A percentile compares a stretch with the other conserved stretches of the same genome.
These are phyloP conservation scores for Fusarium sp. DNA, from an alignment of 2,329 filamentous ascomycete species.

Conservation along the genomic window DNA sequence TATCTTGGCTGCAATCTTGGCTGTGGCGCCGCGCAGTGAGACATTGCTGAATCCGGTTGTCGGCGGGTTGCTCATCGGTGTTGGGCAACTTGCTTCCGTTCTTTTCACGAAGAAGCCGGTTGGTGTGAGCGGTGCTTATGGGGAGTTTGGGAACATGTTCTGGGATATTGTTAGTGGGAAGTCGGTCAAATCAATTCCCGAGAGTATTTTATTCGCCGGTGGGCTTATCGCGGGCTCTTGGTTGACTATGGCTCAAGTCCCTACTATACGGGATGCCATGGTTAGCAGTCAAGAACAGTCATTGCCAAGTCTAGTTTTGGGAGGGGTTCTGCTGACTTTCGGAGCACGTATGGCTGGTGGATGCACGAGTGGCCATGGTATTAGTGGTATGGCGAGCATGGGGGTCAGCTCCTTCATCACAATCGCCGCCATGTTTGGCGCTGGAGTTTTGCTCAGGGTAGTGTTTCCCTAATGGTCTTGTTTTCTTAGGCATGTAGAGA, in stretches of 20 bases:
- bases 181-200: not conserved
- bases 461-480: not conserved
- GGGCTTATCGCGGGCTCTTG: conserved; percentile 13
- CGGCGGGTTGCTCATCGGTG: conserved; percentile 12
- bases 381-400: conserved; percentile 23
- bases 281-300: not conserved
- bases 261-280: conserved; percentile 8
- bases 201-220: conserved; percentile 1
- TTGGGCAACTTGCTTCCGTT: conserved; percentile 9
- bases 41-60: conserved; percentile 14
- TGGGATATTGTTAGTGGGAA: not conserved
- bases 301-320: not conserved
- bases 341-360: conserved; percentile 19
- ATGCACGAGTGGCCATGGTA: conserved; percentile 23
- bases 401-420: conserved; percentile 11
- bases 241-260: not conserved
- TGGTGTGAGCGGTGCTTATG: conserved; percentile 10
- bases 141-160: conserved; percentile 4
- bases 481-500: too few species aligned
- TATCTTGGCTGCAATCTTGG: conserved; percentile 1
- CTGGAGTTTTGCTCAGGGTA: not conserved
- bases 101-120: conserved; percentile 8
- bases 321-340: not conserved
- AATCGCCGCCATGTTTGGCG: conserved; percentile 10
- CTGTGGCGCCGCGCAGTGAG: conserved; percentile 4